Evolutionary conservation across 106 monocot species (phyloP), one percentile per base, ranked within the genome.

Genomic region (Platanthera guangdongensis): DNA sequence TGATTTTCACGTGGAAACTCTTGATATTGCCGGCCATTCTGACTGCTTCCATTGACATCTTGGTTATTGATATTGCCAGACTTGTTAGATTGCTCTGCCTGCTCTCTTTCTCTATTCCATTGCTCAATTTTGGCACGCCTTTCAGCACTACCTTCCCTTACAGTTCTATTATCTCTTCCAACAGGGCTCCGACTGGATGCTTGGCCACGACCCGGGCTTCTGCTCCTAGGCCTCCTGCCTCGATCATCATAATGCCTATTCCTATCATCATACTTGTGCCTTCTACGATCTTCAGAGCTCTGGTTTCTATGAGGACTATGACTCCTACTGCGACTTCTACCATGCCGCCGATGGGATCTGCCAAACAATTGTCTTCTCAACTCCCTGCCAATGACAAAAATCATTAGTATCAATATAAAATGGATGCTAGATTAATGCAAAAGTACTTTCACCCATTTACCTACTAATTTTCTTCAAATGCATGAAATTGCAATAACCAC

Each of bases 71-170:
- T 75, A 9, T 69, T 72, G 16, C 28, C 51, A 32, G 63, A 22
- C 47, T 72, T 51, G 6, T 76, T 72, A 64, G 80, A 48, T 50
- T 73, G 72, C 46, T 80, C 65, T 32, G 25, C 65, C 72, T 72
- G 14, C 51, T 72, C 72, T 22, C 72, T 72, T 78, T 85, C 85
- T 71, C 83, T 80, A 57, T 83, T 86, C 86, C 85, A 85, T 52
- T 85, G 77, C 73, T 81, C 85, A 51, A 85, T 85, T 63, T 75
- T 85, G 18, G 84, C 86, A 50, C 86, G 76, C 48, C 86, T 72
- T 73, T 86, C 86, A 49, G 52, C 86, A 47, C 86, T 86, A 4
- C 86, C 83, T 83, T 83, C 87, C 16, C 83, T 73, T 39, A 39
- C 39, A 39, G 39, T 39, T 39, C 39, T 39, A 39, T 39, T 39